Conservation (phyloP, 2,329 filamentous ascomycete species). For the Scedosporium apiospermum region DNA sequence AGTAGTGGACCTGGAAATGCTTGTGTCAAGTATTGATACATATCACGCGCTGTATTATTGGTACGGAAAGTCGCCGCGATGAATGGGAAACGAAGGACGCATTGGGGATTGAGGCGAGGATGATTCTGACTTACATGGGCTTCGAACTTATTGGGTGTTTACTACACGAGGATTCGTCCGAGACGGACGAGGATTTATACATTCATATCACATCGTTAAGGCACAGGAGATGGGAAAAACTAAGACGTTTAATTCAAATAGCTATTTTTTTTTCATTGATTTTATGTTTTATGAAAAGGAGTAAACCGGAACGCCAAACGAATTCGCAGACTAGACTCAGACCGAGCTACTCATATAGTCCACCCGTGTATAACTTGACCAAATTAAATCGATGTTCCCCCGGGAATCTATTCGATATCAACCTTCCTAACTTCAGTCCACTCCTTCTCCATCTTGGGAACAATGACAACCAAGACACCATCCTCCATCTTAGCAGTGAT, state of each 20-base stretch:
- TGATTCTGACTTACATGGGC: no score
- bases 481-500: constrained; percentile 73
- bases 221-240: not conserved
- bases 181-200: no score
- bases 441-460: constrained; percentile 62
- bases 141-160: no score
- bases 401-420: constrained; percentile 38
- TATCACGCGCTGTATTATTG: no score
- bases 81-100: no score
- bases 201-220: not conserved
- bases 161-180: no score
- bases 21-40: no score
- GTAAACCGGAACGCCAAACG: not conserved
- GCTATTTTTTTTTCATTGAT: not conserved
- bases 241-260: not conserved
- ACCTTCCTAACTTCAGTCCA: constrained; percentile 55
- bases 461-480: constrained; percentile 64
- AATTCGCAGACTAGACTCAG: not conserved
- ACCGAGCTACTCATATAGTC: not conserved
- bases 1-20: no score
- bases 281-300: not conserved
- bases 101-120: no score
- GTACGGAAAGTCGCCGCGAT: no score
- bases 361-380: not conserved
- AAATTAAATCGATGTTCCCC: not conserved